phyloP scores from a whole-genome alignment of 2,329 filamentous ascomycete species.

The Fusarium sp. region DNA sequence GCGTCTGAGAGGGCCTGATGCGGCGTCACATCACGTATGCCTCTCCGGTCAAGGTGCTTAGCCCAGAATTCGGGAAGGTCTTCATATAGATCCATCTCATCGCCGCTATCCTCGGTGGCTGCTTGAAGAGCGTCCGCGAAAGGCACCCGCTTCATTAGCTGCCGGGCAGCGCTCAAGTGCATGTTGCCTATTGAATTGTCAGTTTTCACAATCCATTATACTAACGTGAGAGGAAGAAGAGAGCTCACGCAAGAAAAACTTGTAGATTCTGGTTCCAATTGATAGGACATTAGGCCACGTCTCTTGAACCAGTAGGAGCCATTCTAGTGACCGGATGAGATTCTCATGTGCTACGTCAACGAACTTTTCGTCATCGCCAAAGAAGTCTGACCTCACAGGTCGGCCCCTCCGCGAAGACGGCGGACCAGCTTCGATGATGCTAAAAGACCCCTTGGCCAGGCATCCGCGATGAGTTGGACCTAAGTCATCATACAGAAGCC shows the following conservation, averaged over 20 bases:
- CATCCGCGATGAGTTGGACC: slow-evolving; percentile 51
- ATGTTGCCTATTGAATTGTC: slow-evolving; percentile 57
- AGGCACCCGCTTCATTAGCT: slow-evolving; percentile 64
- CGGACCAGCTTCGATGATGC: slow-evolving; percentile 61
- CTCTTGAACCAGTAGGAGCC: slow-evolving; percentile 81
- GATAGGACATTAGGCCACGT: slow-evolving; percentile 79
- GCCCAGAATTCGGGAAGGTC: slow-evolving; percentile 57
- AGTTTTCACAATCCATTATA: slow-evolving; percentile 4
- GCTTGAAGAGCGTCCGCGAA: slow-evolving; percentile 63
- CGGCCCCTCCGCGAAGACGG: slow-evolving; percentile 62
- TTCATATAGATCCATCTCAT: slow-evolving; percentile 56
- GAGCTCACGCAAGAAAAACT: slow-evolving; percentile 83
- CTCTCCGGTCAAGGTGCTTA: slow-evolving; percentile 53
- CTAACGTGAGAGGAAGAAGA: no score
- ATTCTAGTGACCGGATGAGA: slow-evolving; percentile 85
- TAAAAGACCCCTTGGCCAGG: slow-evolving; percentile 62
- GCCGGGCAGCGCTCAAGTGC: slow-evolving; percentile 67
- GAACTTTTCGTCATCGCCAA: slow-evolving; percentile 69
- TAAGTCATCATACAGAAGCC: slow-evolving; percentile 64
- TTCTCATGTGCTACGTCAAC: slow-evolving; percentile 74
- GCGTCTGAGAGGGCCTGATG: slow-evolving; percentile 66
- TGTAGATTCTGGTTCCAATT: slow-evolving; percentile 80
- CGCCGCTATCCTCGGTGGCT: slow-evolving; percentile 55
- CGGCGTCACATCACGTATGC: slow-evolving; percentile 54
- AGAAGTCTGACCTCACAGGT: slow-evolving; percentile 77